Evolutionary conservation across 1,139 yeast genomes (phyloP).

Genomic region (Sugiyamaella grinbergsii): DNA sequence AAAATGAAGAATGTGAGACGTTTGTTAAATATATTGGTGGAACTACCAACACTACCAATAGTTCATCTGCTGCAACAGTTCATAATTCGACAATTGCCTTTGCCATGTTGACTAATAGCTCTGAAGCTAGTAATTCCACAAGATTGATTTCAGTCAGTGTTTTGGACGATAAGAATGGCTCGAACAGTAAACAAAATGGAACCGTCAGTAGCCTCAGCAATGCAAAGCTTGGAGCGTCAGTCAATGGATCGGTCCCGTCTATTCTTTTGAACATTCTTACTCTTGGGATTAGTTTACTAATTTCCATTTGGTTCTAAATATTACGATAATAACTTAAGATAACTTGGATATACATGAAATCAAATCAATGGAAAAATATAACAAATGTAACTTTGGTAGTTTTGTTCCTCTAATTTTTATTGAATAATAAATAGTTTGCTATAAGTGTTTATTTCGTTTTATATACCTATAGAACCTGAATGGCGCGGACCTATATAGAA

Average conservation of each 20-base stretch:
- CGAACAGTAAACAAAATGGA: conserved; percentile 6
- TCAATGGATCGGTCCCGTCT: conserved; percentile 2
- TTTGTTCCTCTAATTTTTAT: conserved; percentile 3
- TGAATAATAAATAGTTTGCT: not conserved
- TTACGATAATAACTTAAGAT: conserved; percentile 9
- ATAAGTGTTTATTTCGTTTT: not conserved
- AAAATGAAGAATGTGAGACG: conserved; percentile 3
- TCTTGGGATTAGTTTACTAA: conserved; percentile 4
- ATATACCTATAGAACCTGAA: not conserved
- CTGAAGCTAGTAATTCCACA: conserved; percentile 10
- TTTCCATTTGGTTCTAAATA: conserved; percentile 1
- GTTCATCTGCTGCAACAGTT: not conserved
- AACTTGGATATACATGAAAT: conserved; percentile 3
- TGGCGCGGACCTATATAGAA: not conserved
- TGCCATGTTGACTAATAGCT: conserved; percentile 11
- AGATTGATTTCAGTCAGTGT: conserved; percentile 13
- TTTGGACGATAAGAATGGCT: conserved; percentile 2
- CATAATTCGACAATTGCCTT: conserved; percentile 7
- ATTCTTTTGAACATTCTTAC: not conserved
- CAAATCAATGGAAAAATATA: not conserved
- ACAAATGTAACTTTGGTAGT: conserved; percentile 1
- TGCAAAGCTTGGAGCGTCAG: conserved; percentile 12
- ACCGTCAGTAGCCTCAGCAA: conserved; percentile 4
- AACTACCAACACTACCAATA: conserved; percentile 1
- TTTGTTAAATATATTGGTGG: conserved; percentile 5